Evolutionary conservation across 164 flowering plant genomes (phyloP).

Genomic region (Umbilicus rupestris): DNA sequence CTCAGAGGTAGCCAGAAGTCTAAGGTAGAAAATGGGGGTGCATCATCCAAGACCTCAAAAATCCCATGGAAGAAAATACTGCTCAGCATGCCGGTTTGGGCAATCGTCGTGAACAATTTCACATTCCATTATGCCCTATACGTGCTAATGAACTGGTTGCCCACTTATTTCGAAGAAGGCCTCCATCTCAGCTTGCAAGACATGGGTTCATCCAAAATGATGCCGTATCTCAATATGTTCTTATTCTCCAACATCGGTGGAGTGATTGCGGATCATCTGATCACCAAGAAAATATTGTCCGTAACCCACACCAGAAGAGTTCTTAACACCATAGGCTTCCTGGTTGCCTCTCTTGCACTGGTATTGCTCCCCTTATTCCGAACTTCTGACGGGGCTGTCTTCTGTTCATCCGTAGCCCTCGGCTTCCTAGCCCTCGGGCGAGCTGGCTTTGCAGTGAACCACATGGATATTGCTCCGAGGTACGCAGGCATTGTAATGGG

Average conservation of each 20-base stretch:
- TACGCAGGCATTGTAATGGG: conserved; percentile 97
- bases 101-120: conserved; percentile 79
- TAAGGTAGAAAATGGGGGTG: conserved; percentile 42
- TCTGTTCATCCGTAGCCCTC: conserved; percentile 80
- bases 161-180: conserved; percentile 77
- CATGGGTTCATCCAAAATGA: conserved; percentile 89
- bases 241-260: conserved; percentile 90
- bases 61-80: conserved; percentile 75
- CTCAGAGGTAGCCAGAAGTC: conserved; percentile 31
- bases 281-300: conserved; percentile 60
- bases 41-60: conserved; percentile 20
- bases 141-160: conserved; percentile 87
- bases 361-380: conserved; percentile 62
- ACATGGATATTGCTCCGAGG: conserved; percentile 88
- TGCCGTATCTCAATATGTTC: conserved; percentile 91
- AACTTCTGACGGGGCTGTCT: conserved; percentile 56
- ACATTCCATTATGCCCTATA: conserved; percentile 83
- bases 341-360: conserved; percentile 66
- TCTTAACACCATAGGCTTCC: conserved; percentile 70
- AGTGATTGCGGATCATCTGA: conserved; percentile 61
- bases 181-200: conserved; percentile 75
- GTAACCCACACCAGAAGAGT: conserved; percentile 65
- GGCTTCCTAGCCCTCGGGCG: conserved; percentile 87
- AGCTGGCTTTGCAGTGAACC: conserved; percentile 94
- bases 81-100: conserved; percentile 69